Percentiles rank a stretch among this genome's conserved stretches.
phyloP scores from a whole-genome alignment of 2,329 filamentous ascomycete genomes.

The Elsinoe australis region DNA sequence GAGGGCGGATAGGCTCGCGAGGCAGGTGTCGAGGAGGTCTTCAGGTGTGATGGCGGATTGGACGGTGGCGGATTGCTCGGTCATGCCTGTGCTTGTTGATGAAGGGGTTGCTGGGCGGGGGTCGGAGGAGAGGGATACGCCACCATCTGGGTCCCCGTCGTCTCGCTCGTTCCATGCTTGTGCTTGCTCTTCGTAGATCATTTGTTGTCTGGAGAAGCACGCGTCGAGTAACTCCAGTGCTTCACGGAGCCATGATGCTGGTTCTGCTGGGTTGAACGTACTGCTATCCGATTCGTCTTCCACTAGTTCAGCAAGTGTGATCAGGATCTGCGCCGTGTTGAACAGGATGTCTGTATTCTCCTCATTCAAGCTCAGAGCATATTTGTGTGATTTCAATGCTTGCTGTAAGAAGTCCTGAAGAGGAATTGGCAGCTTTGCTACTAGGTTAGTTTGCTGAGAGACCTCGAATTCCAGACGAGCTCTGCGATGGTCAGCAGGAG shows the following conservation, averaged over 20 bases:
- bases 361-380: conserved; percentile 52
- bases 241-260: conserved; percentile 51
- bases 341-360: conserved; percentile 62
- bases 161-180: conserved; percentile 31
- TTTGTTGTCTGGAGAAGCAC: conserved; percentile 40
- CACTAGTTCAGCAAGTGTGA: conserved; percentile 55
- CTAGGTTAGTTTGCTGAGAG: conserved; percentile 56
- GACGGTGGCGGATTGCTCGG: conserved; percentile 59
- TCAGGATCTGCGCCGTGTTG: conserved; percentile 64
- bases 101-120: conserved; percentile 20
- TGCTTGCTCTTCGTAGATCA: conserved; percentile 37
- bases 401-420: conserved; percentile 50
- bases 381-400: conserved; percentile 56
- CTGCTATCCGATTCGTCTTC: conserved; percentile 45
- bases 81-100: conserved; percentile 21
- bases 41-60: conserved; percentile 57
- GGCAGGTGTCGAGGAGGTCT: conserved; percentile 59
- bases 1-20: conserved; percentile 51
- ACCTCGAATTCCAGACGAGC: conserved; percentile 63
- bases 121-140: conserved; percentile 23
- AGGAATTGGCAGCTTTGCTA: conserved; percentile 50
- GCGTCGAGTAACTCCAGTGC: conserved; percentile 52
- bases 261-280: conserved; percentile 38
- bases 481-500: conserved; percentile 34
- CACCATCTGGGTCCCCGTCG: conserved; percentile 18